These are phyloP conservation scores for Scedosporium boydii DNA, from an alignment of 2,329 filamentous ascomycete genomes.

Conservation along the genomic window DNA sequence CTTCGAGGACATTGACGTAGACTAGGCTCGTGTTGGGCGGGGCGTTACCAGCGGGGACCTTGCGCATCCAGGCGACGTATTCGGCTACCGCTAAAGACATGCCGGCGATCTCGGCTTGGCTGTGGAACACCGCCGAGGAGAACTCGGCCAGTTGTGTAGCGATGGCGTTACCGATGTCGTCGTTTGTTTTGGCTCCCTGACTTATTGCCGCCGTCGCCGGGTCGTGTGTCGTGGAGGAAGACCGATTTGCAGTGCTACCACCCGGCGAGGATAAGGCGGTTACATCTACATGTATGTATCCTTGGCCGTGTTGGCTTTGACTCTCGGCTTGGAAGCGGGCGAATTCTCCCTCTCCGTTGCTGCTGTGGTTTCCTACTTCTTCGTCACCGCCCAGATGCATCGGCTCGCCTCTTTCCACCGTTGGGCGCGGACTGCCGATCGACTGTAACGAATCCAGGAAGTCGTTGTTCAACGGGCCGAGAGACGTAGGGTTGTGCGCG, in stretches of 20 bases:
- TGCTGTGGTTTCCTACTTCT: neutral
- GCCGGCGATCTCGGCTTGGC: neutral
- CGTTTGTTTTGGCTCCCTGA: neutral
- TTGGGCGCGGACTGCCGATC: neutral
- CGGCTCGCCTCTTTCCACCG: neutral
- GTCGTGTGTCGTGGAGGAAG: neutral
- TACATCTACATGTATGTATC: neutral
- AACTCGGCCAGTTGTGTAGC: neutral
- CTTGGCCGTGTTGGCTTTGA: neutral
- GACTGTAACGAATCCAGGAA: neutral
- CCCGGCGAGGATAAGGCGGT: neutral
- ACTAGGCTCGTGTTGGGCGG: neutral
- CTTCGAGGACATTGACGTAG: neutral
- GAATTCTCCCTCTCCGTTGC: neutral
- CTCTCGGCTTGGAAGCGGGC: neutral
- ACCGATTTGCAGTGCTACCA: neutral
- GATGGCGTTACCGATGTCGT: neutral
- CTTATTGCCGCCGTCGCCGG: neutral
- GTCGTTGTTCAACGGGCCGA: neutral
- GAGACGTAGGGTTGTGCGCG: neutral
- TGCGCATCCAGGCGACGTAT: neutral
- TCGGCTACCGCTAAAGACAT: neutral
- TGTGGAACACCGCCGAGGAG: neutral
- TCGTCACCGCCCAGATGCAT: neutral
- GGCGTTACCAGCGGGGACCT: neutral